Percentiles rank a stretch among this genome's conserved stretches.
Conservation (phyloP, 139 green algal genomes). For the Chlorella sorokiniana region DNA sequence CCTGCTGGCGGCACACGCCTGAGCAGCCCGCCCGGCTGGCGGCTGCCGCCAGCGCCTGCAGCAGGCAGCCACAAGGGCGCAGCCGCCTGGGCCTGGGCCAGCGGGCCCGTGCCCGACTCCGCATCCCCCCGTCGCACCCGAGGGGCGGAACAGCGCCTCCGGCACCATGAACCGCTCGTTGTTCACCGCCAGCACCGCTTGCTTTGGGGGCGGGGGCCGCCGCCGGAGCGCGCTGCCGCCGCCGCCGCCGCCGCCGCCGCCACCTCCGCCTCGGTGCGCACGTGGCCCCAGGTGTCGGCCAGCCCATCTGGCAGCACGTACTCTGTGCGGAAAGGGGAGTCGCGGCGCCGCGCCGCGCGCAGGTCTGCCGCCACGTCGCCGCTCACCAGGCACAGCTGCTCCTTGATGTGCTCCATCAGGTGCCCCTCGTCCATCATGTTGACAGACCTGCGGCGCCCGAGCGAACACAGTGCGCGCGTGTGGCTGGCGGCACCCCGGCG, state of each 20-base stretch:
- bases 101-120: background rate
- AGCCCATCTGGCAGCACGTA: conserved; percentile 96
- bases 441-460: conserved; percentile 59
- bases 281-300: conserved; percentile 77
- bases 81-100: too few species aligned
- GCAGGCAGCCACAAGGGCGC: too few species aligned
- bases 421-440: conserved; percentile 97
- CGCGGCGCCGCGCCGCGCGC: conserved; percentile 15
- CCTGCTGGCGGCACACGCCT: too few species aligned
- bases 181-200: conserved; percentile 77
- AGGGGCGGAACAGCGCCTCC: conserved; percentile 85
- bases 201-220: conserved; percentile 8
- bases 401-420: conserved; percentile 94
- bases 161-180: conserved; percentile 99
- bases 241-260: conserved; percentile 21
- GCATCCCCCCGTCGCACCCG: conserved; percentile 14
- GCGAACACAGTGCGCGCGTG: too few species aligned
- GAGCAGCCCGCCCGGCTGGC: too few species aligned
- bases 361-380: conserved; percentile 61
- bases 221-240: background rate
- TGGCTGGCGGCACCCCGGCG: too few species aligned
- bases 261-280: conserved; percentile 44
- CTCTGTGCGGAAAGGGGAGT: conserved; percentile 63
- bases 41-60: too few species aligned
- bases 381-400: conserved; percentile 89